Conservation (phyloP, 2,329 filamentous ascomycete genomes). For the Mycocentrospora acerina region DNA sequence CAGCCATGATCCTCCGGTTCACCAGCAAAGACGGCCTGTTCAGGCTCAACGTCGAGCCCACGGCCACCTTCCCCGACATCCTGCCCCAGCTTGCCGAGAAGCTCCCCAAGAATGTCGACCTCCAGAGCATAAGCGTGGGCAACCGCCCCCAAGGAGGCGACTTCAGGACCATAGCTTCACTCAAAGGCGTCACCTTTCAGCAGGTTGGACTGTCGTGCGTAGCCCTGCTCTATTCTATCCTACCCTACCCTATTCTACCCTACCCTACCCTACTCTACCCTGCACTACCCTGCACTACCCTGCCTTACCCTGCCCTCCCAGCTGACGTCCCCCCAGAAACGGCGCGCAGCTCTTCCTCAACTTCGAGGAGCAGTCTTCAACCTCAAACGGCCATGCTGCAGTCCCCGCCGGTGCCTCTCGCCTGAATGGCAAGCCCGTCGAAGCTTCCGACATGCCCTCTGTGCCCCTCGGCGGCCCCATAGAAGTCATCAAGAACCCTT, state of each 20-base stretch:
- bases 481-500: slow-evolving; percentile 77
- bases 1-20: slow-evolving; percentile 76
- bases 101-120: slow-evolving; percentile 58
- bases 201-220: slow-evolving; percentile 60
- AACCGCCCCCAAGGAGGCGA: slow-evolving; percentile 63
- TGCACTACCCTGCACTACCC: too few relatives aligned
- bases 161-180: slow-evolving; percentile 53
- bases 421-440: slow-evolving; percentile 75
- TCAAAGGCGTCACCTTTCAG: slow-evolving; percentile 58
- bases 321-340: slow-evolving; percentile 59
- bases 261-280: too few relatives aligned
- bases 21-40: slow-evolving; percentile 92
- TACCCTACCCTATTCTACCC: too few relatives aligned
- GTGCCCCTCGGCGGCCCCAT: slow-evolving; percentile 59
- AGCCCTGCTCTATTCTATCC: too few relatives aligned
- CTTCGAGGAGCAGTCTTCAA: slow-evolving; percentile 63
- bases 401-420: slow-evolving; percentile 55
- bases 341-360: slow-evolving; percentile 88
- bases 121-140: slow-evolving; percentile 59
- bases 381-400: slow-evolving; percentile 52
- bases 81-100: slow-evolving; percentile 59
- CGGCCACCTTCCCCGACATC: slow-evolving; percentile 67
- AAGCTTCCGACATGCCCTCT: slow-evolving; percentile 67
- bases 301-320: slow-evolving; percentile 4
- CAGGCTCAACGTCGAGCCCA: slow-evolving; percentile 74